Percentiles rank a stretch among this genome's conserved stretches.
Evolutionary conservation across 2,329 filamentous ascomycete genomes (phyloP).

Genomic region (Scytalidium sp.): DNA sequence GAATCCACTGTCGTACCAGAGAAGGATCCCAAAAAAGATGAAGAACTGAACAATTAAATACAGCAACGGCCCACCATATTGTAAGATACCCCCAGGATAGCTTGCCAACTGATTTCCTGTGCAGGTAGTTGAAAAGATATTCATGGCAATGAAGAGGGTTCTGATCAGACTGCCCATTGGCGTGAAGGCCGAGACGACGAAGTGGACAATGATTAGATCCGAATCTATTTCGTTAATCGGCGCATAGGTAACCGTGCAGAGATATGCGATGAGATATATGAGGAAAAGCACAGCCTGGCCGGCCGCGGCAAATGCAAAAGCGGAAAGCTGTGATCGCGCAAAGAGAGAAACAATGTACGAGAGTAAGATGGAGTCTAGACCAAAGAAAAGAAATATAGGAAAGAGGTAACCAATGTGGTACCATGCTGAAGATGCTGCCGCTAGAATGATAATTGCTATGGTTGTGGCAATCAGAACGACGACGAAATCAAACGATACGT

Average conservation of each 20-base stretch:
- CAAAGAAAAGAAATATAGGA: constrained; percentile 76
- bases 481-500: constrained; percentile 75
- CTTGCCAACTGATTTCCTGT: constrained; percentile 57
- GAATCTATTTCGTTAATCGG: constrained; percentile 66
- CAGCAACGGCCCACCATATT: constrained; percentile 81
- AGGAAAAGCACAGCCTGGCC: constrained; percentile 71
- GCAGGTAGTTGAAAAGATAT: constrained; percentile 81
- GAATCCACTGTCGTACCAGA: constrained; percentile 79
- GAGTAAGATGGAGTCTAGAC: constrained; percentile 71
- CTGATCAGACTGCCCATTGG: constrained; percentile 75
- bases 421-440: constrained; percentile 63
- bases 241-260: constrained; percentile 71
- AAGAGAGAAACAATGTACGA: constrained; percentile 82
- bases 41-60: constrained; percentile 76
- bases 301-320: constrained; percentile 80
- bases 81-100: constrained; percentile 67
- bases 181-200: constrained; percentile 68
- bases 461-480: constrained; percentile 68
- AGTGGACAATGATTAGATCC: constrained; percentile 68
- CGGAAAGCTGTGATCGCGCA: constrained; percentile 72
- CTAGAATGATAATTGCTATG: constrained; percentile 67
- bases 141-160: constrained; percentile 73
- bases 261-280: constrained; percentile 68
- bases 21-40: constrained; percentile 66
- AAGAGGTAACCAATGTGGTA: constrained; percentile 81